Evolutionary conservation across 2,329 filamentous ascomycete species (phyloP).

Genomic region (Acephala macrosclerotiorum): DNA sequence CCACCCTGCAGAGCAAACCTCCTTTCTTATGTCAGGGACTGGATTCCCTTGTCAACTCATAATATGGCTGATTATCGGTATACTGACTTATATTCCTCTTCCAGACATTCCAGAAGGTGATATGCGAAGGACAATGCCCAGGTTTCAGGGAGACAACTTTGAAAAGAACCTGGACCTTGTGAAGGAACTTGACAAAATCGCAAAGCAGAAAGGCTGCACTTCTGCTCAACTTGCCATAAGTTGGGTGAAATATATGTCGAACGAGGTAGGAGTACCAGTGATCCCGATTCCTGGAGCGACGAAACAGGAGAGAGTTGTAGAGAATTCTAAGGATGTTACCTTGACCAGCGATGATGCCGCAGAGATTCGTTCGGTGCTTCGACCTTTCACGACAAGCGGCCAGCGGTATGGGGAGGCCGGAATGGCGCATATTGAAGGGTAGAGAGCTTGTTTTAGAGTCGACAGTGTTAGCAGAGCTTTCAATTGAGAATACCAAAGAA

Average conservation of each 20-base stretch:
- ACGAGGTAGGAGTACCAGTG: constrained; percentile 49
- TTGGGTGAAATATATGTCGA: constrained; percentile 52
- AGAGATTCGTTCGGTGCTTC: constrained; percentile 58
- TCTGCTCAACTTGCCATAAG: constrained; percentile 70
- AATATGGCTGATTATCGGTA: no score
- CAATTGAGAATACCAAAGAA: neutral
- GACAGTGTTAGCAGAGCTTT: constrained; percentile 3
- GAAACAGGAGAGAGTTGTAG: constrained; percentile 60
- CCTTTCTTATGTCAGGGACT: no score
- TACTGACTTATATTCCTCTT: no score
- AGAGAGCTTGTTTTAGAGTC: constrained; percentile 18
- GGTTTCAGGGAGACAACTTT: constrained; percentile 70
- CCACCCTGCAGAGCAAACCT: no score
- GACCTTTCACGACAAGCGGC: constrained; percentile 56
- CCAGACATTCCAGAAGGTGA: constrained; percentile 46
- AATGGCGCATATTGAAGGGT: constrained; percentile 21
- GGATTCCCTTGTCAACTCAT: no score
- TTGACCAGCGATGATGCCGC: constrained; percentile 58
- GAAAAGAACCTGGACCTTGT: constrained; percentile 70
- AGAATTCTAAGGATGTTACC: constrained; percentile 62
- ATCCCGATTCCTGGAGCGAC: constrained; percentile 74
- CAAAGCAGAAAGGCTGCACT: constrained; percentile 65
- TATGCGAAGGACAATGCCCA: constrained; percentile 63
- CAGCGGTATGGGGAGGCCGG: constrained; percentile 51
- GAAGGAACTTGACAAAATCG: constrained; percentile 62